Conservation (phyloP, 495 filamentous ascomycete species). For the Bryoglossum gracile region DNA sequence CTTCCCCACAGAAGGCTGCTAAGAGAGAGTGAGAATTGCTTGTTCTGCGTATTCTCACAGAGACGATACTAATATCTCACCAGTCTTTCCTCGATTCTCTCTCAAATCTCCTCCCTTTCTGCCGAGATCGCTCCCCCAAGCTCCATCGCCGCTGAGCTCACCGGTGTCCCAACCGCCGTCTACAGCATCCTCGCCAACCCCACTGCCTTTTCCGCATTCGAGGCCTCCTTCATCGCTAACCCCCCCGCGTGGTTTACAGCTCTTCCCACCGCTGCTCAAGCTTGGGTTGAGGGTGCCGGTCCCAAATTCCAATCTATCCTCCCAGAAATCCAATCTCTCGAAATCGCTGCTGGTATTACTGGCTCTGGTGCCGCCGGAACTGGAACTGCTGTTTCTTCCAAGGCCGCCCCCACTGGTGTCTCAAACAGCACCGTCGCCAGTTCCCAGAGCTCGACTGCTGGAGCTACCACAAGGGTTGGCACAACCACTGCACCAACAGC, state of each 20-base stretch:
- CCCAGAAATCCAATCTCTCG: constrained; percentile 3
- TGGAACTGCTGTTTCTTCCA: not conserved
- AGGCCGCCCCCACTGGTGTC: not conserved
- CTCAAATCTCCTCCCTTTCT: not conserved
- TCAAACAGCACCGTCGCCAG: not conserved
- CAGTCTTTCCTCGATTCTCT: constrained; percentile 1
- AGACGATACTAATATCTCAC: not conserved
- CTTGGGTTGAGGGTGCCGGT: not conserved
- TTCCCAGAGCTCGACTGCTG: not conserved
- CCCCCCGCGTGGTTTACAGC: constrained; percentile 10
- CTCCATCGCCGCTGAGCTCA: constrained; percentile 1
- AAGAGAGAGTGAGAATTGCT: too few species aligned
- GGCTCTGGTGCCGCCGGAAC: not conserved
- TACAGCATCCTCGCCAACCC: not conserved
- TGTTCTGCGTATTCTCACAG: not conserved
- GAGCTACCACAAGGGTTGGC: not conserved
- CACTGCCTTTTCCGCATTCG: not conserved
- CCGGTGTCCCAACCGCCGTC: constrained; percentile 2
- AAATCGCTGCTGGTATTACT: constrained; percentile 1
- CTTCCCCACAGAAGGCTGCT: not conserved
- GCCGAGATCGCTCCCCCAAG: not conserved
- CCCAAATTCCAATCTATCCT: not conserved
- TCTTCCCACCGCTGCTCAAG: constrained; percentile 4
- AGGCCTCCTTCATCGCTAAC: not conserved
- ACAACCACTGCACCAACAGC: not conserved